These are phyloP conservation scores for Paralagenidium karlingii DNA, from an alignment of 352 stramenopile species.

Conservation along the genomic window DNA sequence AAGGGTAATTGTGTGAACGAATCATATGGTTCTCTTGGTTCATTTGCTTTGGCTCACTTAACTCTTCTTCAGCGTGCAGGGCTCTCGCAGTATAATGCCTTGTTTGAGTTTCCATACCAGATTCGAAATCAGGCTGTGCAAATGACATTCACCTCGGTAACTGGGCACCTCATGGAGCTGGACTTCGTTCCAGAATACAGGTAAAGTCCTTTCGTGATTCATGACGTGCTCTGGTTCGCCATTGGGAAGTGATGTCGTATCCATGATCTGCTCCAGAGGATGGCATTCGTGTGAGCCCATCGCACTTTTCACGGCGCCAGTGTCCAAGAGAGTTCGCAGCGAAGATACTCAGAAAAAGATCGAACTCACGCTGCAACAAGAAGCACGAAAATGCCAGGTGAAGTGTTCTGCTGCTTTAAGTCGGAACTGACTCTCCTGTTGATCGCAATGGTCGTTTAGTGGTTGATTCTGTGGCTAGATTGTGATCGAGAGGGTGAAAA, in stretches of 20 bases:
- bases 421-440: not conserved
- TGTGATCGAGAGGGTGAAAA: constrained; percentile 99
- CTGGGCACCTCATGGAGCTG: constrained; percentile 95
- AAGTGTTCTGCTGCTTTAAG: not conserved
- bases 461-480: constrained; percentile 97
- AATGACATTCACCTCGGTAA: constrained; percentile 95
- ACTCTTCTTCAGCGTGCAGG: constrained; percentile 26
- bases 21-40: not conserved
- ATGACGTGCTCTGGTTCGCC: not conserved
- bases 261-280: constrained; percentile 33
- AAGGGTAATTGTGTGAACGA: constrained; percentile 11
- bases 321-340: constrained; percentile 70
- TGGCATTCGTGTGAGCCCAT: constrained; percentile 91
- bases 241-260: not conserved
- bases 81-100: constrained; percentile 80
- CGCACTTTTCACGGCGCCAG: constrained; percentile 88
- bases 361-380: constrained; percentile 82
- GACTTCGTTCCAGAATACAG: constrained; percentile 86
- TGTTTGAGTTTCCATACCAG: constrained; percentile 88
- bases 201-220: constrained; percentile 15
- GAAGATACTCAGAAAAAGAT: constrained; percentile 84
- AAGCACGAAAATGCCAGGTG: constrained; percentile 68
- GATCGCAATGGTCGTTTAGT: constrained; percentile 16
- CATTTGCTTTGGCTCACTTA: not conserved
- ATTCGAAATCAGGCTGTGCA: constrained; percentile 70